Conservation (phyloP, 106 monocot species). For the Gastrodia elata region DNA sequence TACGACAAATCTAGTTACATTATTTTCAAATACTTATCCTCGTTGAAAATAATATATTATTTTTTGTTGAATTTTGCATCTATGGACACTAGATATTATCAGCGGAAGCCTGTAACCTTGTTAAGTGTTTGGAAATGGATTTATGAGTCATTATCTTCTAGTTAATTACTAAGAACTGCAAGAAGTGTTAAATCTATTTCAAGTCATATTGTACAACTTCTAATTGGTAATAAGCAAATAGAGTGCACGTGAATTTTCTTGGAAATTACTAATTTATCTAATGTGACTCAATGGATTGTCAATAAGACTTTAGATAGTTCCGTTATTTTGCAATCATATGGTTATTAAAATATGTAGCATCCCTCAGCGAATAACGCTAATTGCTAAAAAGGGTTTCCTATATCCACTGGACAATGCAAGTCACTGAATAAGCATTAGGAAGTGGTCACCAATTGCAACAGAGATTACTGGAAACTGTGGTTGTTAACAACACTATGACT, state of each 20-base stretch:
- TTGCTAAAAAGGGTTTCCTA: background rate
- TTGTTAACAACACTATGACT: background rate
- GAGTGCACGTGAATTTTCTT: background rate
- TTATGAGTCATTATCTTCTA: no score
- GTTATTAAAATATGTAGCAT: background rate
- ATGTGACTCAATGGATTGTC: background rate
- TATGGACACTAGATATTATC: no score
- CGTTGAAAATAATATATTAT: no score
- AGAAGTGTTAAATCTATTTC: no score
- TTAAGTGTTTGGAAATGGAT: no score
- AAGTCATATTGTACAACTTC: no score
- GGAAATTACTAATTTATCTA: background rate
- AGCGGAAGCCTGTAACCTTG: no score
- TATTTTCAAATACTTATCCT: no score
- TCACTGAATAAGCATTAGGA: background rate
- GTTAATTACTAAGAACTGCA: no score
- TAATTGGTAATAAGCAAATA: background rate
- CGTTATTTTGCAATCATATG: background rate
- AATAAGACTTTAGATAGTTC: background rate
- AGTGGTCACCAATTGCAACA: background rate
- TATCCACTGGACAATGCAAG: background rate
- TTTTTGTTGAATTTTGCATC: no score
- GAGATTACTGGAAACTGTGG: background rate
- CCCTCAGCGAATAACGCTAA: background rate
- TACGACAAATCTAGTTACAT: background rate